Evolutionary conservation across 2,329 filamentous ascomycete genomes (phyloP), one percentile per base, ranked within the genome.

Genomic region (Ophiostoma triangulosporum): DNA sequence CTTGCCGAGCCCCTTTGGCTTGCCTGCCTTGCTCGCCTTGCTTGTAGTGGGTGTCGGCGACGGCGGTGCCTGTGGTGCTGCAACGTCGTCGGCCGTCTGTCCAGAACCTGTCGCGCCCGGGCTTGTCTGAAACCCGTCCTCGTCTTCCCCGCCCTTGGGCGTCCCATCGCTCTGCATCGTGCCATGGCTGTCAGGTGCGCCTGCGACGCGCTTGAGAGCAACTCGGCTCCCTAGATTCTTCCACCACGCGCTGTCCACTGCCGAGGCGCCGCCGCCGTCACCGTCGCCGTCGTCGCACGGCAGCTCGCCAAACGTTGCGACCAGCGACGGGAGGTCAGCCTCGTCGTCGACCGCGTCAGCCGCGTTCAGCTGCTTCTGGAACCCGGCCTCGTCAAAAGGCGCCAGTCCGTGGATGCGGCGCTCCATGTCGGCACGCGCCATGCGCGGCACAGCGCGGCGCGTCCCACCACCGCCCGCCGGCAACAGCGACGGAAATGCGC

Each of bases 381-480:
- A 77, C 3, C 64, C 62, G 0, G 56, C 56, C 52, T 67, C 64
- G 22, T 69, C 60, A 57, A 80, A 80, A 1, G 70, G 68, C 0
- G 71, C 74, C 4, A 81, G 68, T 0, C 76, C 77, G 33, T 70
- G 73, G 8, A 81, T 67, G 35, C 70, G 73, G 5, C 69, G 69
- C 46, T 73, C 71, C 4, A 74, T 74, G 4, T 62, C 62, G 4
- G 66, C 61, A 52, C 75, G 68, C 5, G 69, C 68, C 6, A 72
- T 62, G 43, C 71, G 72, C 57, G 73, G 75, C 0, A 71, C 70
- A 2, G 36, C 15, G 11, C 50, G 24, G 1, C 45, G 17, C 24
- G 31, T n/a, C n/a, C n/a, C n/a, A 2, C 31, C 49, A 6, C 24
- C 33, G 6, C 43, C 43, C 24, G 43, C 17, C 15, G 33, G 17